phyloP scores from a whole-genome alignment of 1,284 basidiomycete genomes.

The Veloboletus limbatus region DNA sequence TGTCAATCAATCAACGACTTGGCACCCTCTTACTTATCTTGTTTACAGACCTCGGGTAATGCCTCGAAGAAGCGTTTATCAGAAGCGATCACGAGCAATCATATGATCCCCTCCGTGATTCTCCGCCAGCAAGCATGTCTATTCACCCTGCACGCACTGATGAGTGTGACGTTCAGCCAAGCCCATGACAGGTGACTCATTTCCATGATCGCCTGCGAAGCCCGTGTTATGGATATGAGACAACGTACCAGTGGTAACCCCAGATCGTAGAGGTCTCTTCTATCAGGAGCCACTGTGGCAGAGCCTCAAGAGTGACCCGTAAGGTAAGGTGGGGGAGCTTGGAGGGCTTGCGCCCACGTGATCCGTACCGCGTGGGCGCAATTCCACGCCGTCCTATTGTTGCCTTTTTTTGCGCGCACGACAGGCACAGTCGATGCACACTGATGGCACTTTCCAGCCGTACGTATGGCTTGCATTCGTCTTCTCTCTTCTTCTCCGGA shows the following conservation, averaged over 20 bases:
- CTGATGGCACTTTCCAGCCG: background rate
- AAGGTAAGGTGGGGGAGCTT: slow-evolving; percentile 6
- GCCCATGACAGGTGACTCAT: too few species aligned
- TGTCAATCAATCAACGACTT: slow-evolving; percentile 23
- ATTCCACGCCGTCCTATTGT: too few species aligned
- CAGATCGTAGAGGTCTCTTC: too few species aligned
- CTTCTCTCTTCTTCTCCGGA: slow-evolving; percentile 13
- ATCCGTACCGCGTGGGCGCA: background rate
- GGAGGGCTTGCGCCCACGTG: background rate
- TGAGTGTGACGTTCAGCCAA: background rate
- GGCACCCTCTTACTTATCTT: slow-evolving; percentile 15
- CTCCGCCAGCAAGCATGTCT: background rate
- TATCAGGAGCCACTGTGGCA: slow-evolving; percentile 10
- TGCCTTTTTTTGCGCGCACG: background rate
- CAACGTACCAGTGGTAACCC: too few species aligned
- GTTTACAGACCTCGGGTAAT: slow-evolving; percentile 8
- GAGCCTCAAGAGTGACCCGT: slow-evolving; percentile 7
- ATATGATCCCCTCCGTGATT: background rate
- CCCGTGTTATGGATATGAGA: slow-evolving; percentile 4
- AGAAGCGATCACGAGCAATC: slow-evolving; percentile 13
- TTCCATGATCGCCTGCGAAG: slow-evolving; percentile 3
- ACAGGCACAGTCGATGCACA: background rate
- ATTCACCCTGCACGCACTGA: too few species aligned
- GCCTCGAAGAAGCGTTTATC: too few species aligned
- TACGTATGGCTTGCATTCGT: slow-evolving; percentile 10